phyloP scores from a whole-genome alignment of 1,284 basidiomycete species.

The Moniliophthora roreri region DNA sequence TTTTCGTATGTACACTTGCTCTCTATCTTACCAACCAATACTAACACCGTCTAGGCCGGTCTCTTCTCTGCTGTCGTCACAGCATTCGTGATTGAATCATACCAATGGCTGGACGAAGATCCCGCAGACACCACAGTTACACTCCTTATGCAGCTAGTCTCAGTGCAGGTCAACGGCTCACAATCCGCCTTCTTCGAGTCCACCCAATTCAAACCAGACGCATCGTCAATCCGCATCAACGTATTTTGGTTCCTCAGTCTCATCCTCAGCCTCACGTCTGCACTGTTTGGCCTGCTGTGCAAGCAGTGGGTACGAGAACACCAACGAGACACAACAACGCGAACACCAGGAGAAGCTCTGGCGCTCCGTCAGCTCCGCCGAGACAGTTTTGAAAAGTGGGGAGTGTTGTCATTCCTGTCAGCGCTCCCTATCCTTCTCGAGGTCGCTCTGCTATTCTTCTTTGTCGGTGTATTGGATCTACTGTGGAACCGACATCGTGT shows the following conservation, averaged over 20 bases:
- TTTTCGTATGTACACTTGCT: constrained; percentile 5
- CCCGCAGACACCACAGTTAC: constrained; percentile 9
- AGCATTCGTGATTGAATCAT: constrained; percentile 20
- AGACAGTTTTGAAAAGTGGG: constrained; percentile 26
- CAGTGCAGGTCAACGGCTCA: constrained; percentile 1
- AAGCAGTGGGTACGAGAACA: constrained; percentile 26
- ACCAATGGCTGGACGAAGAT: constrained; percentile 18
- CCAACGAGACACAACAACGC: constrained; percentile 14
- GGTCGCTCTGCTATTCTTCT: constrained; percentile 27
- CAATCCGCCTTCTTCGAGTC: background rate
- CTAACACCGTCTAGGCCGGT: constrained; percentile 16
- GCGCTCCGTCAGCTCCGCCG: constrained; percentile 23
- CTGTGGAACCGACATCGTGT: constrained; percentile 7
- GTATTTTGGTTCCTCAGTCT: constrained; percentile 24
- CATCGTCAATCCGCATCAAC: constrained; percentile 19
- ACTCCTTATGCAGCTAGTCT: constrained; percentile 14
- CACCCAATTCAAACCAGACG: background rate
- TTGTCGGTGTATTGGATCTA: constrained; percentile 25
- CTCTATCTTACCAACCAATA: background rate
- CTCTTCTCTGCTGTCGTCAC: constrained; percentile 23
- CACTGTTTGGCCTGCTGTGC: constrained; percentile 21
- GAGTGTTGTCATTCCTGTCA: constrained; percentile 25
- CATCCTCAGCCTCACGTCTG: constrained; percentile 19
- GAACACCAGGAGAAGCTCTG: constrained; percentile 18
- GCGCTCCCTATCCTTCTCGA: constrained; percentile 28